These are phyloP conservation scores for Tuber brumale DNA, from an alignment of 495 filamentous ascomycete species.

Conservation along the genomic window DNA sequence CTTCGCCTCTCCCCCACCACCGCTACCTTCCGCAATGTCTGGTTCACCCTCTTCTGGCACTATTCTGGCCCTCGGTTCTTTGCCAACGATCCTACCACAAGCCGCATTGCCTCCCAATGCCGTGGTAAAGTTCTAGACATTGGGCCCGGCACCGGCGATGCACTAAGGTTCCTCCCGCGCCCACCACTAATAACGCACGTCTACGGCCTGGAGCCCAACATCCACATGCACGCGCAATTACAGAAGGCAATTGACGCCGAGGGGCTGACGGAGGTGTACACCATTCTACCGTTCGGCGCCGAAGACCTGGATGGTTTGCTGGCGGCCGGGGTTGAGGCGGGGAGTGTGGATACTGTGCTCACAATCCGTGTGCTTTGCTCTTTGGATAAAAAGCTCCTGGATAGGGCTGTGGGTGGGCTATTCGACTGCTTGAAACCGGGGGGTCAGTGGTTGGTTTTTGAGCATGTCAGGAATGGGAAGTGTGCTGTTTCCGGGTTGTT, in stretches of 20 bases:
- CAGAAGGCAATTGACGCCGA: constrained; percentile 29
- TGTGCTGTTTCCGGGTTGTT: constrained; percentile 14
- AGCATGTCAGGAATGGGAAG: constrained; percentile 42
- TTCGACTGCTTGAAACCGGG: constrained; percentile 45
- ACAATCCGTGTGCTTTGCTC: constrained; percentile 45
- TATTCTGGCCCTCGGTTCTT: constrained; percentile 57
- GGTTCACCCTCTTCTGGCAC: constrained; percentile 64
- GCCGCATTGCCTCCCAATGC: background rate
- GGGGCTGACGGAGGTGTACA: constrained; percentile 42
- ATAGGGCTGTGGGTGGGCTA: constrained; percentile 38
- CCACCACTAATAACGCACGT: constrained; percentile 28
- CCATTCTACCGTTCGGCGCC: constrained; percentile 42
- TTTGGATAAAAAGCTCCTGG: constrained; percentile 31
- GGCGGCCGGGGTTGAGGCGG: constrained; percentile 37
- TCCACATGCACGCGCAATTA: constrained; percentile 41
- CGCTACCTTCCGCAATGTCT: constrained; percentile 42
- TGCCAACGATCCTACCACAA: constrained; percentile 42
- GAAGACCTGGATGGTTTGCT: constrained; percentile 40
- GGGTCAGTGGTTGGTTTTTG: constrained; percentile 44
- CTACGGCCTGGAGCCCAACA: constrained; percentile 44
- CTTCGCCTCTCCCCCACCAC: background rate
- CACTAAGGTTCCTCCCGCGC: constrained; percentile 31
- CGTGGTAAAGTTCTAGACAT: constrained; percentile 42
- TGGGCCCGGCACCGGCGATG: constrained; percentile 44
- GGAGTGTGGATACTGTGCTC: constrained; percentile 44